Evolutionary conservation across 441 rosid species (phyloP).

Genomic region (Populus hybrid): DNA sequence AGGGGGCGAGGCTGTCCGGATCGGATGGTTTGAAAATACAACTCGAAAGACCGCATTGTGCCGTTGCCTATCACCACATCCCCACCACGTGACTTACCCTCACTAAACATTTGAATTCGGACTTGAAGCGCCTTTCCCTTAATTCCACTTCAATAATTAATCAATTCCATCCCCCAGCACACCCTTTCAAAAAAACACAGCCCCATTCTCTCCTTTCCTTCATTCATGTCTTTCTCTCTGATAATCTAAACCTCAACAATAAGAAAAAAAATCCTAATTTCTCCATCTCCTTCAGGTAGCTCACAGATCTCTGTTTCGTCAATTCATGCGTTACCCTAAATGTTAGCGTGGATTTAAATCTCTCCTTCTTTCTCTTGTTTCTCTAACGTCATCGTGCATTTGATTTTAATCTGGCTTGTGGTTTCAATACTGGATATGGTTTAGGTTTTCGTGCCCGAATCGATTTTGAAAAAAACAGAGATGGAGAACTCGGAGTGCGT

Average conservation of each 20-base stretch:
- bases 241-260: neutral
- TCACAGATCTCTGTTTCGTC: neutral
- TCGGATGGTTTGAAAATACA: neutral
- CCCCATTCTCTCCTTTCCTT: slow-evolving; percentile 20
- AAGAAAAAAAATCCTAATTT: neutral
- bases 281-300: slow-evolving; percentile 20
- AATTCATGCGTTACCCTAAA: neutral
- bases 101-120: slow-evolving; percentile 52
- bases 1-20: slow-evolving; percentile 1
- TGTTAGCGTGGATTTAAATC: neutral
- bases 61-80: slow-evolving; percentile 26
- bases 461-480: neutral
- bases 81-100: slow-evolving; percentile 37
- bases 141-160: slow-evolving; percentile 22
- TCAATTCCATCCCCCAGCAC: neutral
- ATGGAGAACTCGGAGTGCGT: slow-evolving; percentile 82
- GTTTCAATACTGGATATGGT: neutral
- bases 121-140: slow-evolving; percentile 50
- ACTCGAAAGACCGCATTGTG: neutral
- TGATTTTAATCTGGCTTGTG: neutral
- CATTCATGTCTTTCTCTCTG: slow-evolving; percentile 15
- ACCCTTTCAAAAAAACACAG: neutral
- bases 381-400: neutral
- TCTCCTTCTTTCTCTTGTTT: neutral
- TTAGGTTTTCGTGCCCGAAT: neutral